Conservation (phyloP, 1,284 basidiomycete genomes). For the Ustilago sp. region DNA sequence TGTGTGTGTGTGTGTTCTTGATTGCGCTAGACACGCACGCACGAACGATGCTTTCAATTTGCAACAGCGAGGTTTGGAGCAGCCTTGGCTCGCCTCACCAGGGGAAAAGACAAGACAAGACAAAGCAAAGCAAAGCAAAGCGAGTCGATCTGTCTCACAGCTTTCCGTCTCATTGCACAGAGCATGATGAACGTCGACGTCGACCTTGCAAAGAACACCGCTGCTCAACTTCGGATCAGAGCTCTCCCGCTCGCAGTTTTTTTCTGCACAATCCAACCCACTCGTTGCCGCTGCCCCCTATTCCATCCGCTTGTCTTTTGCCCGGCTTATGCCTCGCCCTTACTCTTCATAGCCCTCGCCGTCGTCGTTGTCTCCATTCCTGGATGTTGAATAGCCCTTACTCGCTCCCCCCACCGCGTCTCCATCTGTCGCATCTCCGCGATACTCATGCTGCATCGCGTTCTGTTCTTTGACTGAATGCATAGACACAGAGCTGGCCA, state of each 20-base stretch:
- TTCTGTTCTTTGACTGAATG: not conserved
- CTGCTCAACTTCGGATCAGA: slow-evolving; percentile 19
- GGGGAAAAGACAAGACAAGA: not conserved
- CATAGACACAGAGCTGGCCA: not conserved
- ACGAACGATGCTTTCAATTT: not conserved
- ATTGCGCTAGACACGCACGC: slow-evolving; percentile 1
- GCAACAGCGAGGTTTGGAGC: not conserved
- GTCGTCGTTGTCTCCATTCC: slow-evolving; percentile 7
- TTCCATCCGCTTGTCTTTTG: not conserved
- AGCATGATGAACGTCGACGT: slow-evolving; percentile 18
- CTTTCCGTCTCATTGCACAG: slow-evolving; percentile 6
- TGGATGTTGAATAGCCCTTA: slow-evolving; percentile 10
- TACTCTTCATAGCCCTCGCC: not conserved
- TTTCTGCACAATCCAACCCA: not conserved
- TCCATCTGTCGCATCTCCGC: not conserved
- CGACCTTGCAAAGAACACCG: slow-evolving; percentile 30
- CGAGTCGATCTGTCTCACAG: slow-evolving; percentile 2
- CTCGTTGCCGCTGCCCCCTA: not conserved
- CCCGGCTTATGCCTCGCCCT: slow-evolving; percentile 5
- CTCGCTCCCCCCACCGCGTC: not conserved
- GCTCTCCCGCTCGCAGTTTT: slow-evolving; percentile 27
- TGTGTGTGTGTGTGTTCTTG: not conserved
- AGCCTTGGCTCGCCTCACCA: not conserved
- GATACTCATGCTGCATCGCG: not conserved
- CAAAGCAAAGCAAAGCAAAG: not conserved